A percentile compares a stretch with the other conserved stretches of the same genome.
Conservation (phyloP, 1,284 basidiomycete species). For the Mycosarcoma mackinlayi region DNA sequence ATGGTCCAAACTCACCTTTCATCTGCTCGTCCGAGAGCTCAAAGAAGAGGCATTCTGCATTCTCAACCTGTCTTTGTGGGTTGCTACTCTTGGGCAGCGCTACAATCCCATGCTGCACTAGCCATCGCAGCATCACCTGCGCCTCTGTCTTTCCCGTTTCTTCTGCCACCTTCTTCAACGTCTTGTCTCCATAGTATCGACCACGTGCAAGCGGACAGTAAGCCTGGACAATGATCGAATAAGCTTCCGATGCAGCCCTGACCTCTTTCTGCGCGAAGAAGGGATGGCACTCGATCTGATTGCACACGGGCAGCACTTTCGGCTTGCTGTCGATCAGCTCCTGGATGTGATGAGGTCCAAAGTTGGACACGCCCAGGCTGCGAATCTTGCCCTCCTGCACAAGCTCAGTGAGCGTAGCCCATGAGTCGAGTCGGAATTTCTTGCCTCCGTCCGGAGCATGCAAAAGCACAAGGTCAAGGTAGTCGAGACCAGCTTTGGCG, state of each 20-base stretch:
- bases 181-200: conserved; percentile 69
- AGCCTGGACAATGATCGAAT: conserved; percentile 80
- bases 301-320: conserved; percentile 50
- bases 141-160: conserved; percentile 76
- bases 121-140: conserved; percentile 80
- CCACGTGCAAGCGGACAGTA: conserved; percentile 87
- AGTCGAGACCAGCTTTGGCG: conserved; percentile 76
- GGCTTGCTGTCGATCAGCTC: conserved; percentile 52
- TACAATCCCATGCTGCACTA: conserved; percentile 74
- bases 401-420: conserved; percentile 55
- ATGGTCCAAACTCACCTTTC: conserved; percentile 59
- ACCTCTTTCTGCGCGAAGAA: conserved; percentile 74
- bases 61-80: conserved; percentile 79
- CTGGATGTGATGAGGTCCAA: conserved; percentile 44
- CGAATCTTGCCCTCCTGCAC: conserved; percentile 53
- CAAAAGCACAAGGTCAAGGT: conserved; percentile 71
- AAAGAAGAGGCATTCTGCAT: conserved; percentile 79
- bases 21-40: conserved; percentile 76
- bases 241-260: conserved; percentile 76
- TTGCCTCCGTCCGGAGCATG: conserved; percentile 54
- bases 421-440: conserved; percentile 68
- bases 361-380: conserved; percentile 74
- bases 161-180: conserved; percentile 42
- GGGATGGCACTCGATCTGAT: conserved; percentile 60
- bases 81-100: conserved; percentile 68